Conservation (phyloP, 2,329 filamentous ascomycete genomes). For the Fusarium virguliforme region DNA sequence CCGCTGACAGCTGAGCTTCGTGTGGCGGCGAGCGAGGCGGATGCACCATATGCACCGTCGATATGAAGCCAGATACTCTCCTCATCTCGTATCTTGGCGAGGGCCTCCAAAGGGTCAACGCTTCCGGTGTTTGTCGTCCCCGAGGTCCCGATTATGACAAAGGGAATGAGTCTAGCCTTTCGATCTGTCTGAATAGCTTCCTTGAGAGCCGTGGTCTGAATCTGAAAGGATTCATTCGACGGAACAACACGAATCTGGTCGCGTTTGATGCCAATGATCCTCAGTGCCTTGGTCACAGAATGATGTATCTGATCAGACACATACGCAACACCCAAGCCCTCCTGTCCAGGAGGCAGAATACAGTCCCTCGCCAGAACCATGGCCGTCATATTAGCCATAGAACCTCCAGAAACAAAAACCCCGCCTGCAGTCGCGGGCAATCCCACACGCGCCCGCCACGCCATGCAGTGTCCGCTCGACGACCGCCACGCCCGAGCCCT, state of each 20-base stretch:
- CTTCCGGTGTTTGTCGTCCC: background rate
- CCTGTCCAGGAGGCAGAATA: background rate
- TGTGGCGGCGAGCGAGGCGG: background rate
- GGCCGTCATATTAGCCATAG: constrained; percentile 11
- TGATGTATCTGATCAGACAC: constrained; percentile 4
- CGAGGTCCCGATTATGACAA: background rate
- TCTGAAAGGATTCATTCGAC: background rate
- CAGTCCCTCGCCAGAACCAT: constrained; percentile 9
- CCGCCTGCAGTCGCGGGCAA: background rate
- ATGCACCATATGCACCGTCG: constrained; percentile 6
- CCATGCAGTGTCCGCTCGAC: constrained; percentile 6
- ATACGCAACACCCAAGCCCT: constrained; percentile 3
- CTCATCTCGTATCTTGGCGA: background rate
- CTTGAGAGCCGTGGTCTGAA: background rate
- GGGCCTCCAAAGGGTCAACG: background rate
- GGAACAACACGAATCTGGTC: background rate
- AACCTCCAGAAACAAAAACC: constrained; percentile 7
- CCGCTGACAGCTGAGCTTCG: background rate
- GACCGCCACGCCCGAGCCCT: constrained; percentile 1
- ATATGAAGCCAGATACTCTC: background rate
- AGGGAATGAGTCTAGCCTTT: background rate
- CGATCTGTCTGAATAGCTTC: background rate
- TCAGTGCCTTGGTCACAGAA: background rate
- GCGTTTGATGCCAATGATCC: constrained; percentile 2
- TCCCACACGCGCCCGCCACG: background rate